phyloP scores from a whole-genome alignment of 208 protist species.

The Leptomonas seymouri region DNA sequence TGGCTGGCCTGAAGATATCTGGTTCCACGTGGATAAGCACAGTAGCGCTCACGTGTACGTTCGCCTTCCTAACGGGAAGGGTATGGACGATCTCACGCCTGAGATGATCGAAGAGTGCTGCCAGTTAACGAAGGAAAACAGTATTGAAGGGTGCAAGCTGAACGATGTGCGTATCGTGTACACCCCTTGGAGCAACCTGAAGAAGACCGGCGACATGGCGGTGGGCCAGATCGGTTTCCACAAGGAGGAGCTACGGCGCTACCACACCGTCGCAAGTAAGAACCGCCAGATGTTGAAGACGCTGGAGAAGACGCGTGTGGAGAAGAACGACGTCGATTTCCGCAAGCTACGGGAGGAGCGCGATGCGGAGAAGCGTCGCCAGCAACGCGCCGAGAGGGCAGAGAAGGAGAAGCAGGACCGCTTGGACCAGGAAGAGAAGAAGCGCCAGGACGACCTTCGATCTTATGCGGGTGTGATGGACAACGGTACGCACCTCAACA shows the following conservation, averaged over 20 bases:
- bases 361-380: constrained; percentile 67
- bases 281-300: constrained; percentile 89
- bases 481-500: constrained; percentile 85
- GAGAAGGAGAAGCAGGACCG: constrained; percentile 67
- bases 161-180: constrained; percentile 95
- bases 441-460: constrained; percentile 75
- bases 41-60: constrained; percentile 99
- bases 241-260: constrained; percentile 82
- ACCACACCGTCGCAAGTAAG: constrained; percentile 81
- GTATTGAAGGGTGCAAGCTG: constrained; percentile 95
- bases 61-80: constrained; percentile 88
- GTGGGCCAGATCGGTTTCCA: constrained; percentile 96
- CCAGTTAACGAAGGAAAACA: constrained; percentile 98
- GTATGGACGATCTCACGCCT: constrained; percentile 90
- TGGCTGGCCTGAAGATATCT: constrained; percentile 97
- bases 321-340: constrained; percentile 91
- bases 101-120: constrained; percentile 96
- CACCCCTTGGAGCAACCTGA: constrained; percentile 97
- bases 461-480: constrained; percentile 87
- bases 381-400: constrained; percentile 42
- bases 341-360: constrained; percentile 74
- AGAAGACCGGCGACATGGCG: constrained; percentile 97
- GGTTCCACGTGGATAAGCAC: constrained; percentile 99
- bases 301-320: constrained; percentile 94
- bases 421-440: constrained; percentile 70